Percentiles rank a stretch among this genome's conserved stretches.
These are phyloP conservation scores for Hymenoscyphus salicellus DNA, from an alignment of 2,329 filamentous ascomycete species.

Conservation along the genomic window DNA sequence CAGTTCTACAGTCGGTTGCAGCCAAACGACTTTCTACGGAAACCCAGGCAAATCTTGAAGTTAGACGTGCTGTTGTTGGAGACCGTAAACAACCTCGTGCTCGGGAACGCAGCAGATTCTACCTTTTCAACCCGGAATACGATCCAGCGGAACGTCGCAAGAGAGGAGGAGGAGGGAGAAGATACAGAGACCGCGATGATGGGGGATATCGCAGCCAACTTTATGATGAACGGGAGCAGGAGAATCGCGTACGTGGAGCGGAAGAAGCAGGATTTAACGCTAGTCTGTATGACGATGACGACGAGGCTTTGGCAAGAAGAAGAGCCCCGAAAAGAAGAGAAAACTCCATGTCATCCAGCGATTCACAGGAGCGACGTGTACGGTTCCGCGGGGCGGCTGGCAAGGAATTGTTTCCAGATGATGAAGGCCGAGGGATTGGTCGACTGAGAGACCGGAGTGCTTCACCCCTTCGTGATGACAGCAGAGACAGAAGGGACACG, in stretches of 20 bases:
- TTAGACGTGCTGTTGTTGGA: conserved; percentile 69
- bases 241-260: conserved; percentile 44
- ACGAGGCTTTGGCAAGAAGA: conserved; percentile 36
- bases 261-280: conserved; percentile 63
- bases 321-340: conserved; percentile 36
- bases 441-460: conserved; percentile 37
- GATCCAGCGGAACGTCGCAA: conserved; percentile 73
- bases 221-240: conserved; percentile 44
- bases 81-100: conserved; percentile 82
- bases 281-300: conserved; percentile 78
- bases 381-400: conserved; percentile 19
- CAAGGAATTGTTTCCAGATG: conserved; percentile 62
- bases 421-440: conserved; percentile 29
- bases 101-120: conserved; percentile 80
- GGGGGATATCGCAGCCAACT: conserved; percentile 43
- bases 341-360: conserved; percentile 35
- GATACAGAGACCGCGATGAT: conserved; percentile 60
- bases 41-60: conserved; percentile 65
- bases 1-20: conserved; percentile 61
- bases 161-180: conserved; percentile 48
- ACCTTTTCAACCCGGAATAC: conserved; percentile 85
- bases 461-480: conserved; percentile 36
- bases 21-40: conserved; percentile 67
- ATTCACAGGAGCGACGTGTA: conserved; percentile 28
- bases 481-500: conserved; percentile 43